A percentile compares a stretch with the other conserved stretches of the same genome.
Evolutionary conservation across 2,329 filamentous ascomycete genomes (phyloP).

Genomic region (Periconia digitata): DNA sequence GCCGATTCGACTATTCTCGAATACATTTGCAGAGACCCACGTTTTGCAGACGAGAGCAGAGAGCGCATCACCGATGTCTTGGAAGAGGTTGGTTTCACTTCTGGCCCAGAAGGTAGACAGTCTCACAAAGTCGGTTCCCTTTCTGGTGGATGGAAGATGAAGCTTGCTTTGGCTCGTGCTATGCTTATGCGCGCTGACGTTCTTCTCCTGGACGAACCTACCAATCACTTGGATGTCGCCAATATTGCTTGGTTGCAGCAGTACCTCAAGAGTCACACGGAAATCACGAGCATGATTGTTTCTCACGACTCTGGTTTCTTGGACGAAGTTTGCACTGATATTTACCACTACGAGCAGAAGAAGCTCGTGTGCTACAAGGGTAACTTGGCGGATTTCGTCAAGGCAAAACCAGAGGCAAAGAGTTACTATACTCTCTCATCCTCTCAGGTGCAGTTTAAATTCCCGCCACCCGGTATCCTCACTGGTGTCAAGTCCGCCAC

Average conservation of each 20-base stretch:
- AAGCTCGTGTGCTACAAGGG: conserved; percentile 87
- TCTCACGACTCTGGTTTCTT: conserved; percentile 98
- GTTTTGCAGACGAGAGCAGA: conserved; percentile 74
- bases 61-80: conserved; percentile 84
- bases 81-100: conserved; percentile 88
- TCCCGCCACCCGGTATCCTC: conserved; percentile 91
- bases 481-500: conserved; percentile 95
- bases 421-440: conserved; percentile 96
- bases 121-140: conserved; percentile 88
- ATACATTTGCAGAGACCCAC: conserved; percentile 86
- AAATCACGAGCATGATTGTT: conserved; percentile 96
- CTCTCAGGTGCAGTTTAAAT: conserved; percentile 92
- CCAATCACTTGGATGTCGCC: conserved; percentile 94
- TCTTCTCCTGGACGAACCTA: conserved; percentile 94
- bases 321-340: conserved; percentile 96
- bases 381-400: conserved; percentile 81
- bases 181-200: conserved; percentile 98
- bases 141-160: conserved; percentile 99
- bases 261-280: conserved; percentile 92
- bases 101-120: conserved; percentile 86
- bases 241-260: conserved; percentile 96
- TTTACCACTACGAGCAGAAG: conserved; percentile 99
- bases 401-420: conserved; percentile 89
- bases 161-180: conserved; percentile 89
- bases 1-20: conserved; percentile 94